These are phyloP conservation scores for Agaricales sp. DNA, from an alignment of 1,284 basidiomycete species.

Conservation along the genomic window DNA sequence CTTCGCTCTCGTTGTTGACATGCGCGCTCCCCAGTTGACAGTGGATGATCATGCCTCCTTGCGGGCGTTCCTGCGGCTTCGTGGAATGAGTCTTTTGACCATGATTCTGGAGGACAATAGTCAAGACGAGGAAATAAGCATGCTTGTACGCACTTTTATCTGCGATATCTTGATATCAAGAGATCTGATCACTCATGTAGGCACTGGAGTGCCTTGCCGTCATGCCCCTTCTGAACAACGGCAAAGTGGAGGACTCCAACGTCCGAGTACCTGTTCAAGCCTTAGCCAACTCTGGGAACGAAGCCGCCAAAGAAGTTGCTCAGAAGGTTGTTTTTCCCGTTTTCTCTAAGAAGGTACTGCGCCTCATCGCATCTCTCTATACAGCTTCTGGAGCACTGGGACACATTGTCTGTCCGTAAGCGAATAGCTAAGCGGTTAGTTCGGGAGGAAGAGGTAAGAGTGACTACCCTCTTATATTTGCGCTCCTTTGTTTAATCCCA, in stretches of 20 bases:
- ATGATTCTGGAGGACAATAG: conserved; percentile 78
- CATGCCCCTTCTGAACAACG: conserved; percentile 84
- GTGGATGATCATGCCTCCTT: conserved; percentile 77
- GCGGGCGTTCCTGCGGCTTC: conserved; percentile 84
- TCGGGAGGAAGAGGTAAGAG: conserved; percentile 3
- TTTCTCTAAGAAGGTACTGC: neutral
- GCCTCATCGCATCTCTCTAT: conserved; percentile 4
- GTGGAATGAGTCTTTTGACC: conserved; percentile 90
- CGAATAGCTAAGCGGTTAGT: conserved; percentile 51
- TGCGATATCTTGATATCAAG: neutral
- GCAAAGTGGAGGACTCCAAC: conserved; percentile 89
- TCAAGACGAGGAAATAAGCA: conserved; percentile 64
- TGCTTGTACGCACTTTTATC: conserved; percentile 38
- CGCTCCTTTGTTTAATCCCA: no score
- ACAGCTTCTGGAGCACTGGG: conserved; percentile 71
- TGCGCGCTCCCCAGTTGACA: conserved; percentile 44
- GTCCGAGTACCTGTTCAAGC: conserved; percentile 59
- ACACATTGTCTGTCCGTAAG: conserved; percentile 64
- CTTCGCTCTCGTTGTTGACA: neutral
- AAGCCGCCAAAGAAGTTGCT: conserved; percentile 42
- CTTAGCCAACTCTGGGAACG: conserved; percentile 46
- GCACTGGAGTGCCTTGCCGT: conserved; percentile 62
- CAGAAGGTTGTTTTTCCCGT: conserved; percentile 35
- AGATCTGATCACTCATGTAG: conserved; percentile 26
- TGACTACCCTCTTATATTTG: neutral